Percentiles rank a stretch among this genome's conserved stretches.
These are phyloP conservation scores for Penstemon barbatus DNA, from an alignment of 257 asterid species.

Conservation along the genomic window DNA sequence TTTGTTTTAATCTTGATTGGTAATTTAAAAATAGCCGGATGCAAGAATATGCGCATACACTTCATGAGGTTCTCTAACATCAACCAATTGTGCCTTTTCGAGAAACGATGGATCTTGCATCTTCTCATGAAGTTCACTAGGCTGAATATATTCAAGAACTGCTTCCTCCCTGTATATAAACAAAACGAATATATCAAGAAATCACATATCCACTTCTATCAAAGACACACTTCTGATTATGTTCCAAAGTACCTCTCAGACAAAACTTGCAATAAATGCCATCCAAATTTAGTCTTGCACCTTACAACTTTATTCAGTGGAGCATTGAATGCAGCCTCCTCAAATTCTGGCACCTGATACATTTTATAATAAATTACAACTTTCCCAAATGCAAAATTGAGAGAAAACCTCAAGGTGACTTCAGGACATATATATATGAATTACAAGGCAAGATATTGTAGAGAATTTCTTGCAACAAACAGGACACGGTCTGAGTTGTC, in stretches of 20 bases:
- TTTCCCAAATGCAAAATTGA: conserved; percentile 5
- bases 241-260: conserved; percentile 73
- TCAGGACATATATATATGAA: conserved; percentile 16
- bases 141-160: conserved; percentile 66
- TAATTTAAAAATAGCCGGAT: conserved; percentile 19
- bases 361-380: conserved; percentile 27
- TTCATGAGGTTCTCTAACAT: conserved; percentile 98
- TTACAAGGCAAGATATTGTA: conserved; percentile 10
- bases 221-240: conserved; percentile 13
- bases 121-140: conserved; percentile 73
- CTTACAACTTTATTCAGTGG: conserved; percentile 64
- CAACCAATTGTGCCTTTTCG: conserved; percentile 85
- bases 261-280: conserved; percentile 94
- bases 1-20: conserved; percentile 4
- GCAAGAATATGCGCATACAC: conserved; percentile 57
- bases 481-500: background rate
- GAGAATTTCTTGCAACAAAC: conserved; percentile 7
- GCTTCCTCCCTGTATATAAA: conserved; percentile 64
- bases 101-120: conserved; percentile 82
- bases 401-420: conserved; percentile 19
- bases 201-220: conserved; percentile 20
- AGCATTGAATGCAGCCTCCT: conserved; percentile 90
- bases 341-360: conserved; percentile 91
- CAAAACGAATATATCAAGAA: conserved; percentile 30
- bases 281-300: conserved; percentile 91